Conservation (phyloP, 768 basidiomycete genomes). For the Termitomyces sp. region DNA sequence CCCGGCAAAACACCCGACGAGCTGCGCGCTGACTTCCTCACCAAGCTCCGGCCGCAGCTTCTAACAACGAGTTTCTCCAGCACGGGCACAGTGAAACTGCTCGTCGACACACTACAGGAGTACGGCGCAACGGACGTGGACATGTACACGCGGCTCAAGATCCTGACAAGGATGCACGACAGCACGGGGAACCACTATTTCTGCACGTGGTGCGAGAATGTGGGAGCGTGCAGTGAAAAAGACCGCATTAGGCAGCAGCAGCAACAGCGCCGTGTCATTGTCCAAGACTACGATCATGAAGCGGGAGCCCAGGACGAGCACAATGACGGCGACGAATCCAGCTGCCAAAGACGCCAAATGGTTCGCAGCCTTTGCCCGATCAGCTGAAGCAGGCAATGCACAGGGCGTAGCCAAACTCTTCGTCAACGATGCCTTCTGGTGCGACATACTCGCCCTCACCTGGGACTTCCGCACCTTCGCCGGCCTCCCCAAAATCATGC, state of each 20-base stretch:
- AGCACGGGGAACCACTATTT: constrained; percentile 85
- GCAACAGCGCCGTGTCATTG: constrained; percentile 29
- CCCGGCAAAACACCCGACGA: constrained; percentile 43
- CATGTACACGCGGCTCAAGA: constrained; percentile 61
- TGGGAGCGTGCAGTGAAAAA: constrained; percentile 61
- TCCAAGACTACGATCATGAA: constrained; percentile 47
- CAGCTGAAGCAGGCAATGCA: constrained; percentile 12
- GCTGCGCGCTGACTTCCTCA: constrained; percentile 52
- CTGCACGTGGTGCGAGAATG: constrained; percentile 82
- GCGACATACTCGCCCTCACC: constrained; percentile 20
- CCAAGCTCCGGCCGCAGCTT: constrained; percentile 52
- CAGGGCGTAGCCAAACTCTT: constrained; percentile 16
- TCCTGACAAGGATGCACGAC: constrained; percentile 78
- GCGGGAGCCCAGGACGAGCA: constrained; percentile 44
- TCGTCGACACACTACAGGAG: constrained; percentile 55
- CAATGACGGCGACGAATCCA: constrained; percentile 14
- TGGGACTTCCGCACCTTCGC: constrained; percentile 24
- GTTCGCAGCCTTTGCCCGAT: constrained; percentile 20
- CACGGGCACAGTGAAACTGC: constrained; percentile 60
- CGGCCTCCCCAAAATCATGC: constrained; percentile 10
- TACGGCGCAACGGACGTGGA: constrained; percentile 67
- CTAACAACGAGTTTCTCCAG: constrained; percentile 60
- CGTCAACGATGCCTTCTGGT: constrained; percentile 17
- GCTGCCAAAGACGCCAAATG: constrained; percentile 72
- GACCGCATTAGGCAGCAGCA: constrained; percentile 46